phyloP scores from a whole-genome alignment of 2,329 filamentous ascomycete species.

The Magnaporthiopsis rhizophila region DNA sequence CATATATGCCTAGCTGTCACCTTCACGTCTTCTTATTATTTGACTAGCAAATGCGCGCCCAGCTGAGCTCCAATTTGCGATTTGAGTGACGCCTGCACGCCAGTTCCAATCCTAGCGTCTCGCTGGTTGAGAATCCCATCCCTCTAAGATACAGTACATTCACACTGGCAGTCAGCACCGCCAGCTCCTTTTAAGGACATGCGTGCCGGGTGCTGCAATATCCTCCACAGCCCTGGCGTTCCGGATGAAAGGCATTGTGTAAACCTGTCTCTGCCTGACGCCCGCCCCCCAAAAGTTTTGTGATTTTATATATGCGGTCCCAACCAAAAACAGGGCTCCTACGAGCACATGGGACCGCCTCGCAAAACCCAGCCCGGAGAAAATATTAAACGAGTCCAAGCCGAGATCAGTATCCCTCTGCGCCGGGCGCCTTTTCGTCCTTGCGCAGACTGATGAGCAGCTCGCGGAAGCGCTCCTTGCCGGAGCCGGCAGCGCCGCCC shows the following conservation, averaged over 20 bases:
- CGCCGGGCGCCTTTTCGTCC: slow-evolving; percentile 76
- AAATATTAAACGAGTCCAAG: not conserved
- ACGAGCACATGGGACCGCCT: not conserved
- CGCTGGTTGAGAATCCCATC: not conserved
- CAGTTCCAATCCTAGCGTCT: not conserved
- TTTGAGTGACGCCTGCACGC: not conserved
- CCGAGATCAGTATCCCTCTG: slow-evolving; percentile 47
- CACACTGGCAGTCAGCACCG: not conserved
- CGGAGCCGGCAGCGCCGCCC: slow-evolving; percentile 80
- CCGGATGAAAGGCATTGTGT: not conserved
- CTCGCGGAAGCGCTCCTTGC: slow-evolving; percentile 95
- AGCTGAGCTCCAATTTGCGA: not conserved
- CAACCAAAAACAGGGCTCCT: not conserved
- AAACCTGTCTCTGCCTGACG: not conserved
- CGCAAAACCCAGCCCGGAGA: not conserved
- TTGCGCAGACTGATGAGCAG: slow-evolving; percentile 80
- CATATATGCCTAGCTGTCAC: not conserved
- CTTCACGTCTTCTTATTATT: not conserved
- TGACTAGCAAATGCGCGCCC: not conserved
- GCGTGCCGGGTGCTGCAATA: not conserved
- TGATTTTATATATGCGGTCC: not conserved
- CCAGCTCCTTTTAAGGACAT: not conserved
- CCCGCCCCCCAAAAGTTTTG: not conserved
- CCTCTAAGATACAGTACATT: not conserved
- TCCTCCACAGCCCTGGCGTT: not conserved